Evolutionary conservation across 805 yeast species (phyloP), one percentile per base, ranked within the genome.

Genomic region (Wickerhamiella qilinensis): DNA sequence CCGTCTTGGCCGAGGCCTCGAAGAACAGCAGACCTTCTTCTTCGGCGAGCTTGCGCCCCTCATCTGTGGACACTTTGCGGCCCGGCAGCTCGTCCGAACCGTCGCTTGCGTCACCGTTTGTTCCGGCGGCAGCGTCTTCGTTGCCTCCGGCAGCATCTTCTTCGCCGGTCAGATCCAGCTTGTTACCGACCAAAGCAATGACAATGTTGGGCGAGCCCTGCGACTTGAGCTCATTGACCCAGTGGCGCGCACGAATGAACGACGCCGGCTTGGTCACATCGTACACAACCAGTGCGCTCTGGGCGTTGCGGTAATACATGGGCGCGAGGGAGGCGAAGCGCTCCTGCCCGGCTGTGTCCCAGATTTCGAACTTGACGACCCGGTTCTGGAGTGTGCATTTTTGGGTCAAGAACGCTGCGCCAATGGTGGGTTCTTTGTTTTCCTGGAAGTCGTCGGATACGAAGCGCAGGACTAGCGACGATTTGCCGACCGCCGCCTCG

Each of bases 271-370:
- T 85, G 30, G 97, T 86, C 48, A 88, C 73, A 53, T 88, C 98
- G 57, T 88, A 88, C 8, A 88, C 98, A 12, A 91, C 94, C 44
- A 88, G 64, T 0, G 97, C 97, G 20, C 94, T 93, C 57, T 86
- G 95, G 14, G 98, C 96, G 54, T 91, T 88, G 56, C 98, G 72
- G 63, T 88, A 88, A 61, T 88, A 88, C 91, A 88, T 79, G 21
- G 97, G 97, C 1, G 97, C 96, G 52, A 88, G 69, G 20, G 88
- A 77, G 14, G 96, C 95, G 65, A 88, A 88, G 46, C 98, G 64
- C 58, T 88, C 98, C 64, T 88, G 97, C 17, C 98, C 98, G 2
- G 97, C 97, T 12, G 97, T 86, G 57, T 86, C 97, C 71, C 70
- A 58, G 38, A 58, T 58, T 46, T 58, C 63, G 42, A 48, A 61